Evolutionary conservation across 345 rosid genomes (phyloP).

Genomic region (Dimocarpus longan): DNA sequence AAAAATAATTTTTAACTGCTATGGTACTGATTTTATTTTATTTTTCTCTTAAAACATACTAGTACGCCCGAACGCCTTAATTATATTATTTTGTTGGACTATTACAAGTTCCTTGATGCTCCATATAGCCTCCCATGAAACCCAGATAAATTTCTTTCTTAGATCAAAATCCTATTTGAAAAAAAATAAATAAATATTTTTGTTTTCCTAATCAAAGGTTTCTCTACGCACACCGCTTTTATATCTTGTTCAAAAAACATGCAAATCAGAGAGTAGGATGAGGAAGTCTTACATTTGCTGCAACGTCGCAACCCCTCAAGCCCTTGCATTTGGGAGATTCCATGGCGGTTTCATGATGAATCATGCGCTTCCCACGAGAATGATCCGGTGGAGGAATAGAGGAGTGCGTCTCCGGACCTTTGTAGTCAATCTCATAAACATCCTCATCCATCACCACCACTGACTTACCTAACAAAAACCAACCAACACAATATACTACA

Average conservation of each 20-base stretch:
- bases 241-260: background rate
- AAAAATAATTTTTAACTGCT: no score
- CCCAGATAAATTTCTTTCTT: no score
- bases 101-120: no score
- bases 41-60: no score
- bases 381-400: slow-evolving; percentile 47
- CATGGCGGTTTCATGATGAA: background rate
- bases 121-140: no score
- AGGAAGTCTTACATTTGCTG: slow-evolving; percentile 20
- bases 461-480: slow-evolving; percentile 1
- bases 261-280: background rate
- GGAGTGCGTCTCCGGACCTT: slow-evolving; percentile 59
- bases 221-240: no score
- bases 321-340: slow-evolving; percentile 17
- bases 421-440: slow-evolving; percentile 49
- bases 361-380: slow-evolving; percentile 31
- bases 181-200: no score
- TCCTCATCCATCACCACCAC: slow-evolving; percentile 22
- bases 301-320: slow-evolving; percentile 7
- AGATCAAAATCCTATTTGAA: no score
- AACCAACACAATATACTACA: background rate
- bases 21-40: no score
- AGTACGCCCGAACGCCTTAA: no score
- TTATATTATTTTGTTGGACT: no score
- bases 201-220: no score